A percentile compares a stretch with the other conserved stretches of the same genome.
Evolutionary conservation across 306 rosid species (phyloP).

Genomic region (Citrullus mucosospermus): DNA sequence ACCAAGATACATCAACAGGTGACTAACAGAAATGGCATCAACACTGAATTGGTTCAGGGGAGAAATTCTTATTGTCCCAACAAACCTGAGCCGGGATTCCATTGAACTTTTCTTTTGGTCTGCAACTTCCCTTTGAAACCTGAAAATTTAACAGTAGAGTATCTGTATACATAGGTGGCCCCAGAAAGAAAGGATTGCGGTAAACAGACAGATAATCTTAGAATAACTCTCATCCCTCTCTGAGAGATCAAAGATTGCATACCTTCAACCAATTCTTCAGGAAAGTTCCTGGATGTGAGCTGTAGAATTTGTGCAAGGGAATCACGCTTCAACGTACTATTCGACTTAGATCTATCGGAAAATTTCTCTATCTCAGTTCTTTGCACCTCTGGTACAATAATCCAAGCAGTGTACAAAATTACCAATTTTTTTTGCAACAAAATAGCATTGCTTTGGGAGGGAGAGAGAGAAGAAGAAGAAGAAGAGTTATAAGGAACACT

Average conservation of each 20-base stretch:
- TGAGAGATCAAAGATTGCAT: background rate
- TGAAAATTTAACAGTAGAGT: background rate
- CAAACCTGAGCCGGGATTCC: conserved; percentile 16
- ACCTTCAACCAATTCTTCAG: conserved; percentile 15
- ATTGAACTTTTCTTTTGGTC: conserved; percentile 4
- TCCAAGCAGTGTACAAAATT: background rate
- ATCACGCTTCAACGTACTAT: background rate
- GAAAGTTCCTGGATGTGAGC: conserved; percentile 8
- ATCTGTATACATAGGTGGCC: background rate
- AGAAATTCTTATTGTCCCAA: background rate
- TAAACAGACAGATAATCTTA: background rate
- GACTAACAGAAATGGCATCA: background rate
- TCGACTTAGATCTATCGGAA: conserved; percentile 5
- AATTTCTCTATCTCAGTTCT: conserved; percentile 1
- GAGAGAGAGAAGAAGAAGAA: no score
- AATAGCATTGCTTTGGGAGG: background rate
- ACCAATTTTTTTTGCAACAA: background rate
- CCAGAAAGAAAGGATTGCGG: background rate
- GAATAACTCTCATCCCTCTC: background rate
- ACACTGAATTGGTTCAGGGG: background rate
- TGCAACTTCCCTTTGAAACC: conserved; percentile 7
- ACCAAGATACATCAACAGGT: background rate
- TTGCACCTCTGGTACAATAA: background rate
- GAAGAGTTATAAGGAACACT: background rate
- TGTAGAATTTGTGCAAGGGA: conserved; percentile 6